Conservation (phyloP, 23 red algal species). For the Cyanidioschyzon merolae region DNA sequence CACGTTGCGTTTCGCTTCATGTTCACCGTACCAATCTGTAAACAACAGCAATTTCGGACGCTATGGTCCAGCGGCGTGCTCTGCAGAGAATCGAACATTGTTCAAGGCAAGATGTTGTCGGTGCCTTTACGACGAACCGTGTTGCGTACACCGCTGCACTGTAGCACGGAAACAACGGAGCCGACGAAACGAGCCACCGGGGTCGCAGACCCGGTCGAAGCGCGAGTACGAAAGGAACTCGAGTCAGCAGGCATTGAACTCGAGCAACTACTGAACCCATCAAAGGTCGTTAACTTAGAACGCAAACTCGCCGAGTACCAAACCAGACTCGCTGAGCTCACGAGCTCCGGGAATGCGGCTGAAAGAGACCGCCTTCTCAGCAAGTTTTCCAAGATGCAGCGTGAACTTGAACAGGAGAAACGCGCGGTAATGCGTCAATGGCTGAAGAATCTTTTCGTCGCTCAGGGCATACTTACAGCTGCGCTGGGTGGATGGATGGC, state of each 20-base stretch:
- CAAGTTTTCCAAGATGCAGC: conserved; percentile 13
- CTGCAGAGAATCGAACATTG: too few species aligned
- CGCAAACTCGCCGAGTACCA: conserved; percentile 36
- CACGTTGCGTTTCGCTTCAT: too few species aligned
- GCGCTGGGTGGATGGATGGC: conserved; percentile 48
- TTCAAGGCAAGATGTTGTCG: too few species aligned
- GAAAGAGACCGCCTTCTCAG: background rate
- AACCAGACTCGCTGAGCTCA: background rate
- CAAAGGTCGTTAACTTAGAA: conserved; percentile 51
- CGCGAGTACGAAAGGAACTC: conserved; percentile 39
- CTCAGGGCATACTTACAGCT: conserved; percentile 39
- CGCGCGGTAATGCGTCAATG: conserved; percentile 64
- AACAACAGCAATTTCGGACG: too few species aligned
- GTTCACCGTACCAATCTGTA: too few species aligned
- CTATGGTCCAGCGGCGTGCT: too few species aligned
- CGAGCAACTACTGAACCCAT: conserved; percentile 76
- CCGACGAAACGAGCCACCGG: background rate
- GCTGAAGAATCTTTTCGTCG: conserved; percentile 59
- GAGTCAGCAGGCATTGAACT: conserved; percentile 47
- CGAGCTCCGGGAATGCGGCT: background rate
- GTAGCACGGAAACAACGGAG: background rate
- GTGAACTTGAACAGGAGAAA: conserved; percentile 41
- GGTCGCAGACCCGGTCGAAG: conserved; percentile 27
- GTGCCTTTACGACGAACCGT: too few species aligned
- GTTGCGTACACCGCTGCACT: too few species aligned